Percentiles rank a stretch among this genome's conserved stretches.
Conservation (phyloP, 306 rosid genomes). For the Aeschynomene evenia region DNA sequence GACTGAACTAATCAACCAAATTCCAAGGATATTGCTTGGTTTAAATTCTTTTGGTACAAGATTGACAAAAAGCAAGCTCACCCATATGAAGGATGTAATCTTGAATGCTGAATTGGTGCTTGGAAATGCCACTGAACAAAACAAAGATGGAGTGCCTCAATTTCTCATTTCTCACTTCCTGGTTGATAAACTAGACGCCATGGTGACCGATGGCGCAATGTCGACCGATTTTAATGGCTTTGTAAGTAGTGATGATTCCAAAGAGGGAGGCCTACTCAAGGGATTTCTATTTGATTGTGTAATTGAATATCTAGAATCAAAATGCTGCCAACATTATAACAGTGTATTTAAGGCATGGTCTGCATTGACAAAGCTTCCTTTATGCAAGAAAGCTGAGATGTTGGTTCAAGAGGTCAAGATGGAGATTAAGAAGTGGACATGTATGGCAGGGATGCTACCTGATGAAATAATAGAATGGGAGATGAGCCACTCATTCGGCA, state of each 20-base stretch:
- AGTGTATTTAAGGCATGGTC: constrained; percentile 51
- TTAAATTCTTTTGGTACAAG: constrained; percentile 41
- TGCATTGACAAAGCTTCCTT: constrained; percentile 42
- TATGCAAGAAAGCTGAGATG: constrained; percentile 32
- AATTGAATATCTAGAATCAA: constrained; percentile 62
- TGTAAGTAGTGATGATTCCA: constrained; percentile 29
- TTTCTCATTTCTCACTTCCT: constrained; percentile 44
- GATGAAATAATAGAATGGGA: constrained; percentile 86
- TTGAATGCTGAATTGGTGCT: constrained; percentile 65
- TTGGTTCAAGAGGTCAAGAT: constrained; percentile 50
- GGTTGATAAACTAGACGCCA: constrained; percentile 47
- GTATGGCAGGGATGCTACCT: constrained; percentile 56
- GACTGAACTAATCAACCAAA: constrained; percentile 34
- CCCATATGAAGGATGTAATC: constrained; percentile 52
- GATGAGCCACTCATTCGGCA: constrained; percentile 72
- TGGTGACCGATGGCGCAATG: constrained; percentile 29
- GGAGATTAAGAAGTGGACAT: constrained; percentile 57
- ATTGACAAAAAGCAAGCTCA: constrained; percentile 45
- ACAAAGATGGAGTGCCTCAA: constrained; percentile 30
- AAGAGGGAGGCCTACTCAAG: constrained; percentile 40
- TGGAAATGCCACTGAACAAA: constrained; percentile 28
- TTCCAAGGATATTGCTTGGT: constrained; percentile 39
- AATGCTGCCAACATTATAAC: constrained; percentile 42
- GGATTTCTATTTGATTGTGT: constrained; percentile 63
- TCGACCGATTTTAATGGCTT: constrained; percentile 34